phyloP scores from a whole-genome alignment of 148 eudicot species.

The Persicaria tinctoria region DNA sequence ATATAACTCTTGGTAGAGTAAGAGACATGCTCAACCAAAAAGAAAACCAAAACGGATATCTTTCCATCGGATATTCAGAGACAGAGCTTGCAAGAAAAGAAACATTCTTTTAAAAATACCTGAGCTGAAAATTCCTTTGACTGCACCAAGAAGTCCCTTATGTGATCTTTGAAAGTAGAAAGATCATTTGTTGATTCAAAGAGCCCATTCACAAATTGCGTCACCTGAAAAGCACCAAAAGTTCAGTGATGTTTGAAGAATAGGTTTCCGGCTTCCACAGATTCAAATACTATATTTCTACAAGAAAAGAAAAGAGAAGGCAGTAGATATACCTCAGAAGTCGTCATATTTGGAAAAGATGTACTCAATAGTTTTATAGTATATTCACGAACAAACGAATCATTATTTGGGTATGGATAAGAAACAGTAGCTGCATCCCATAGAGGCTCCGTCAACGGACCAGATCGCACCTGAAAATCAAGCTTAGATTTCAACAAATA shows the following conservation, averaged over 20 bases:
- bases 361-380: constrained; percentile 82
- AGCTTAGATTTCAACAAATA: background rate
- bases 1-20: no score
- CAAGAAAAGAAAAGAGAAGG: background rate
- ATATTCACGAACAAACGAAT: constrained; percentile 68
- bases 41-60: background rate
- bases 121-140: constrained; percentile 97
- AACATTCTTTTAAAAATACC: constrained; percentile 32
- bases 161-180: constrained; percentile 82
- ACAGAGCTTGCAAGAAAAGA: background rate
- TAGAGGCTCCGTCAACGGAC: constrained; percentile 71
- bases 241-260: constrained; percentile 10
- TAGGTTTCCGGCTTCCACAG: background rate
- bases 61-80: no score
- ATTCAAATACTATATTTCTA: background rate
- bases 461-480: constrained; percentile 63
- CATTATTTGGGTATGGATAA: constrained; percentile 74
- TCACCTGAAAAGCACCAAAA: constrained; percentile 42
- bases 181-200: constrained; percentile 70
- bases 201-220: constrained; percentile 85
- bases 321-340: constrained; percentile 55
- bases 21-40: background rate
- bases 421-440: constrained; percentile 84
- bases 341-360: constrained; percentile 92
- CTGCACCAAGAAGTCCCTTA: constrained; percentile 92